phyloP scores from a whole-genome alignment of 108 stramenopile genomes.

The Licmophora abbreviata region DNA sequence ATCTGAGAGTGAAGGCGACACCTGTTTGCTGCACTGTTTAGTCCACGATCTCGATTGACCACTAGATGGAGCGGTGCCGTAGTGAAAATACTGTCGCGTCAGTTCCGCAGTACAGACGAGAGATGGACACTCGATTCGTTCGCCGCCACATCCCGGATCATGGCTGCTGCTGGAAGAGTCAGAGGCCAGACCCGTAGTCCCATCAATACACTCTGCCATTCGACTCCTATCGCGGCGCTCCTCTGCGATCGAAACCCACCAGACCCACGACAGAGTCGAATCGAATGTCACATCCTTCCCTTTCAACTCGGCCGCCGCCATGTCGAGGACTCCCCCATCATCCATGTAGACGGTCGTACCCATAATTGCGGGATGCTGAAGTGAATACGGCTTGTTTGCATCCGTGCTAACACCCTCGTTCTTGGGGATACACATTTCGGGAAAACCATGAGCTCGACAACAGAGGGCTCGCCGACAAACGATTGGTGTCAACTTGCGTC shows the following conservation, averaged over 20 bases:
- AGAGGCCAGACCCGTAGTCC: slow-evolving; percentile 23
- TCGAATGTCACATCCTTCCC: slow-evolving; percentile 81
- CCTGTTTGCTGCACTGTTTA: not conserved
- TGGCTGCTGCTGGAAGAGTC: not conserved
- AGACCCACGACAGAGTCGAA: slow-evolving; percentile 47
- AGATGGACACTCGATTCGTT: too few species aligned
- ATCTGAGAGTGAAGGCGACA: slow-evolving; percentile 17
- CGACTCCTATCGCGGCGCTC: too few species aligned
- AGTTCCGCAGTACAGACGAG: too few species aligned
- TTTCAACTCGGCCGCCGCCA: slow-evolving; percentile 25
- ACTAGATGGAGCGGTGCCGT: not conserved
- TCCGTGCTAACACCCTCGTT: not conserved
- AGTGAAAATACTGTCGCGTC: too few species aligned
- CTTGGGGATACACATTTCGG: slow-evolving; percentile 16
- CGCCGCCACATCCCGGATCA: not conserved
- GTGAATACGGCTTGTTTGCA: too few species aligned
- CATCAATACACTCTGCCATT: slow-evolving; percentile 56
- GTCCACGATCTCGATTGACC: not conserved
- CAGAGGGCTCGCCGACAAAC: slow-evolving; percentile 76
- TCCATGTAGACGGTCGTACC: slow-evolving; percentile 79
- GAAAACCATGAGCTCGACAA: slow-evolving; percentile 73
- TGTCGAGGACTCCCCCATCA: slow-evolving; percentile 40
- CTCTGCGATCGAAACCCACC: slow-evolving; percentile 34
- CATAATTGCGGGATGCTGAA: slow-evolving; percentile 75
- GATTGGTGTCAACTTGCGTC: slow-evolving; percentile 57